Evolutionary conservation across 305 asterid species (phyloP), one percentile per base, ranked within the genome.

Genomic region (Galium porrigens): DNA sequence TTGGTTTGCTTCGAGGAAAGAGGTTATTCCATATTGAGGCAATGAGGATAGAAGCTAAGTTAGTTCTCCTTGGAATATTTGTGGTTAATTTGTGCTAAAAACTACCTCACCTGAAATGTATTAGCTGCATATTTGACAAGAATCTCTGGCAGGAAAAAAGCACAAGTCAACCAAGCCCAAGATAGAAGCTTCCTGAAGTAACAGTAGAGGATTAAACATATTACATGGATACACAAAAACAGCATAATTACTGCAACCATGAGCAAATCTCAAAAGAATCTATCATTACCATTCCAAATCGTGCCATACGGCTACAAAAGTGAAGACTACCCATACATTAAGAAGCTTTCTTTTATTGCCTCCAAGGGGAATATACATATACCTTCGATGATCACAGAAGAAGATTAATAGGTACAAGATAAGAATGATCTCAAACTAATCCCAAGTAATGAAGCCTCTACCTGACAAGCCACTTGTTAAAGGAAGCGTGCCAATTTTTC

Each of bases 401-500:
- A 42, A 34, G 17, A 59, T 8, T 3, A 32, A 74, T 25, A 32
- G 33, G 37, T 22, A 39, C 6, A 34, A 20, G 62, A 63, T 27
- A 51, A 25, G 36, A 58, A 30, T 67, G 61, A 46, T 46, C 20
- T 46, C 6, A 0, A 46, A 15, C 18, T 46, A 15, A 46, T 15
- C 4, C 46, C 12, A 42, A 57, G 58, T 8, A 18, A 56, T 30
- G 18, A 44, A 46, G 27, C 25, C 25, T 37, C 65, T 77, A 86
- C 98, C 96, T 87, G 71, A 92, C 99, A 63, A 92, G 99, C 99
- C 99, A 92, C 76, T 83, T 89, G 90, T 92, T 92, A 80, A 83
- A 92, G 20, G 99, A 92, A 69, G 97, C 97, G 82, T 92, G 99
- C 99, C 97, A 92, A 66, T 84, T 92, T 82, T 86, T 92, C 99